These are phyloP conservation scores for Pythium brachiatum DNA, from an alignment of 352 stramenopile species.

Conservation along the genomic window DNA sequence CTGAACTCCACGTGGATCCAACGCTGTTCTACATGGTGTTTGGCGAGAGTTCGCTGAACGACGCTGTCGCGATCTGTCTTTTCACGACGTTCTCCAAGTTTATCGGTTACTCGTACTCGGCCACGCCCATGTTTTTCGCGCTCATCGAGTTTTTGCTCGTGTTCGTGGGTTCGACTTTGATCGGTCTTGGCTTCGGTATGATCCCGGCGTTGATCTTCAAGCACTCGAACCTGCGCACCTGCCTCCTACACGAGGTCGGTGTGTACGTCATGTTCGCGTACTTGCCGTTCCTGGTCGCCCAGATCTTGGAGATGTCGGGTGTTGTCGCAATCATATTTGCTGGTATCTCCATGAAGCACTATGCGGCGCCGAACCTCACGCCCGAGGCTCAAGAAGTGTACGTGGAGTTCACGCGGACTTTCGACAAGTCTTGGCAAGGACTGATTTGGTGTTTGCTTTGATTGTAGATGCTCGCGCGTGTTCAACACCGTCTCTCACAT, in stretches of 20 bases:
- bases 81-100: conserved; percentile 93
- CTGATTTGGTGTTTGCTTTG: background rate
- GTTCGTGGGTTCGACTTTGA: conserved; percentile 84
- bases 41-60: conserved; percentile 94
- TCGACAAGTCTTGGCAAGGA: background rate
- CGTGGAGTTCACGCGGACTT: conserved; percentile 13
- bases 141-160: conserved; percentile 90
- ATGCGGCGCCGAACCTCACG: conserved; percentile 85
- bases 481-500: conserved; percentile 92
- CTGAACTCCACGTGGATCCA: conserved; percentile 87
- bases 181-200: conserved; percentile 85
- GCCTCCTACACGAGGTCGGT: conserved; percentile 84
- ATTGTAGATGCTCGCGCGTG: conserved; percentile 68
- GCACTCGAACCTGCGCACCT: conserved; percentile 85
- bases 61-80: conserved; percentile 92
- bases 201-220: conserved; percentile 89
- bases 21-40: conserved; percentile 95
- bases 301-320: conserved; percentile 82
- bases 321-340: conserved; percentile 95
- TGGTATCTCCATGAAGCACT: conserved; percentile 90
- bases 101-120: conserved; percentile 84
- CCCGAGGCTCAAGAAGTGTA: conserved; percentile 78
- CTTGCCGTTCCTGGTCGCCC: conserved; percentile 69
- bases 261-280: conserved; percentile 89
- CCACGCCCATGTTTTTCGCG: conserved; percentile 72